These are phyloP conservation scores for Paecilomyces formosus DNA, from an alignment of 2,329 filamentous ascomycete genomes.

Conservation along the genomic window DNA sequence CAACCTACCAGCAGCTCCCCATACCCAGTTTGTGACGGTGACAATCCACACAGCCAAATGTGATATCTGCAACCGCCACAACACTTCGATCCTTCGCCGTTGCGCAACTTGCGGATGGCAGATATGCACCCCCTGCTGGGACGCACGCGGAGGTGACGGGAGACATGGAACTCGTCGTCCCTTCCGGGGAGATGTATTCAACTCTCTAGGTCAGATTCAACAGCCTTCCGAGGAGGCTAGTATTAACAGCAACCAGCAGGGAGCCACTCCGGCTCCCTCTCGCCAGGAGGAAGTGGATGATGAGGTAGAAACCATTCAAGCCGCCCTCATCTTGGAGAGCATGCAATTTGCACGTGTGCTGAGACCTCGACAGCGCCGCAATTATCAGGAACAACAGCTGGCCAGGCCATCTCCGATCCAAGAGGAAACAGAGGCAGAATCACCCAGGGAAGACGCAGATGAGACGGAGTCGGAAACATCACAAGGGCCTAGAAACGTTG, in stretches of 20 bases:
- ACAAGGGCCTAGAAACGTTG: neutral
- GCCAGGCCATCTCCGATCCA: neutral
- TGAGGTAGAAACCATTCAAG: neutral
- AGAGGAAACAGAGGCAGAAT: neutral
- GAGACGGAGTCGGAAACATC: neutral
- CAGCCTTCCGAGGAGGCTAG: neutral
- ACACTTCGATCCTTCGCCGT: constrained; percentile 22
- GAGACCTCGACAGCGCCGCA: neutral
- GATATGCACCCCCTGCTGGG: constrained; percentile 25
- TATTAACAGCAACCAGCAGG: neutral
- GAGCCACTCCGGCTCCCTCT: neutral
- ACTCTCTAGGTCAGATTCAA: neutral
- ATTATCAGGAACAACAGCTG: neutral
- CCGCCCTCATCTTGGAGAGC: neutral
- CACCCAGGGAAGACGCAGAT: neutral
- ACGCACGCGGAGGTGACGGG: constrained; percentile 9
- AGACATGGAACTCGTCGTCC: constrained; percentile 9
- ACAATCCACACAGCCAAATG: constrained; percentile 30
- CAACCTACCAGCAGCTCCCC: neutral
- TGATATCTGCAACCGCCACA: constrained; percentile 28
- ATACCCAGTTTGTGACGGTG: constrained; percentile 18
- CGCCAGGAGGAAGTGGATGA: neutral
- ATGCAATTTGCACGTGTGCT: neutral
- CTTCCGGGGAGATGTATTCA: constrained; percentile 5
- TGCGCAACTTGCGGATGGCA: constrained; percentile 28